These are phyloP conservation scores for Candida cerambycidarum DNA, from an alignment of 805 yeast genomes.

Conservation along the genomic window DNA sequence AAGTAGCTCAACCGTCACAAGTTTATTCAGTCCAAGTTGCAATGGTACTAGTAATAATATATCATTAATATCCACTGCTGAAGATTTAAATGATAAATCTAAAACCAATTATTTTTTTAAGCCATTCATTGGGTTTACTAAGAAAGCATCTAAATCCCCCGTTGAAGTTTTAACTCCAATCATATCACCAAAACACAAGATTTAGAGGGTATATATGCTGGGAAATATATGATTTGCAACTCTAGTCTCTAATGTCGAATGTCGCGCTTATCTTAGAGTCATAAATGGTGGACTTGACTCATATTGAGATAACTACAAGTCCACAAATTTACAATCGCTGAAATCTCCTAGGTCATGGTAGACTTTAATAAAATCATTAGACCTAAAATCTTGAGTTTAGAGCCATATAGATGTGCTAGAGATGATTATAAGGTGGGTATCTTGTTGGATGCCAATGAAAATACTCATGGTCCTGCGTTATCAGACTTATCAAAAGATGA, in stretches of 20 bases:
- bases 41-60: background rate
- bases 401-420: conserved; percentile 95
- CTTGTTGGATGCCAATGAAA: conserved; percentile 92
- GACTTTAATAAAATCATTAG: conserved; percentile 40
- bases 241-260: too few relatives aligned
- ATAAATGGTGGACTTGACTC: too few relatives aligned
- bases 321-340: too few relatives aligned
- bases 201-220: too few relatives aligned
- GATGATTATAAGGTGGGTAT: conserved; percentile 91
- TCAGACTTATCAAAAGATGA: conserved; percentile 45
- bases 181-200: background rate
- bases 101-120: background rate
- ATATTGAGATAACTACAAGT: too few relatives aligned
- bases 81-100: background rate
- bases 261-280: conserved; percentile 1
- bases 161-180: background rate
- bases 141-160: background rate
- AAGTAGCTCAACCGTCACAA: conserved; percentile 7
- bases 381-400: conserved; percentile 78
- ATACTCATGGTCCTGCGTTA: conserved; percentile 86
- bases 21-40: conserved; percentile 5
- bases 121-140: background rate
- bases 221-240: too few relatives aligned
- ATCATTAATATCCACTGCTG: background rate
- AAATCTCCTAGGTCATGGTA: conserved; percentile 12